A percentile compares a stretch with the other conserved stretches of the same genome.
These are phyloP conservation scores for Orbilia oligospora DNA, from an alignment of 2,329 filamentous ascomycete genomes.

Conservation along the genomic window DNA sequence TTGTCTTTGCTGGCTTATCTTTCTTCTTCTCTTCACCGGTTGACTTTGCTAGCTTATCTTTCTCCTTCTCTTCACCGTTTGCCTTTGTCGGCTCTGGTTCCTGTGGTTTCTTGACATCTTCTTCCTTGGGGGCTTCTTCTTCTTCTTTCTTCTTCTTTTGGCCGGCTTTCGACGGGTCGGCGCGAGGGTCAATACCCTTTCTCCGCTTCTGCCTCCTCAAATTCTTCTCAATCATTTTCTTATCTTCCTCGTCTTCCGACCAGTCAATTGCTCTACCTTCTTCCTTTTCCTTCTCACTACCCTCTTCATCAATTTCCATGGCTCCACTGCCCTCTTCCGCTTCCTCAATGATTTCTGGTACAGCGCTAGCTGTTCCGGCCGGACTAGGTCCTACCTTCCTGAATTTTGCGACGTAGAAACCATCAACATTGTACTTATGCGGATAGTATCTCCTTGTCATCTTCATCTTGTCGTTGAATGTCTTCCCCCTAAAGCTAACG, in stretches of 20 bases:
- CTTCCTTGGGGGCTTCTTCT: conserved; percentile 31
- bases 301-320: conserved; percentile 60
- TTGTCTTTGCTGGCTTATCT: conserved; percentile 22
- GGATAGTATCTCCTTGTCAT: conserved; percentile 89
- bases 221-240: conserved; percentile 79
- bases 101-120: neutral
- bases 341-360: conserved; percentile 64
- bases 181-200: conserved; percentile 79
- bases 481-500: conserved; percentile 89
- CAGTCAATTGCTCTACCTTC: conserved; percentile 73
- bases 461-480: conserved; percentile 87
- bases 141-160: conserved; percentile 44
- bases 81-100: conserved; percentile 18
- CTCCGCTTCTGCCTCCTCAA: conserved; percentile 80
- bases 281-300: conserved; percentile 62
- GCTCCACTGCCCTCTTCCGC: conserved; percentile 38
- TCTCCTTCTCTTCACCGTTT: conserved; percentile 18
- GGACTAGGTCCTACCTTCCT: conserved; percentile 89
- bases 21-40: conserved; percentile 11
- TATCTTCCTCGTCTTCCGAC: conserved; percentile 81
- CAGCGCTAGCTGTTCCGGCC: conserved; percentile 69
- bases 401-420: conserved; percentile 98
- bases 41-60: conserved; percentile 14
- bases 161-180: conserved; percentile 67
- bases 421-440: conserved; percentile 93